Base-by-base conservation (phyloP, 1,139 yeast genomes). In the Kurtzmaniella quercitrusa region DNA sequence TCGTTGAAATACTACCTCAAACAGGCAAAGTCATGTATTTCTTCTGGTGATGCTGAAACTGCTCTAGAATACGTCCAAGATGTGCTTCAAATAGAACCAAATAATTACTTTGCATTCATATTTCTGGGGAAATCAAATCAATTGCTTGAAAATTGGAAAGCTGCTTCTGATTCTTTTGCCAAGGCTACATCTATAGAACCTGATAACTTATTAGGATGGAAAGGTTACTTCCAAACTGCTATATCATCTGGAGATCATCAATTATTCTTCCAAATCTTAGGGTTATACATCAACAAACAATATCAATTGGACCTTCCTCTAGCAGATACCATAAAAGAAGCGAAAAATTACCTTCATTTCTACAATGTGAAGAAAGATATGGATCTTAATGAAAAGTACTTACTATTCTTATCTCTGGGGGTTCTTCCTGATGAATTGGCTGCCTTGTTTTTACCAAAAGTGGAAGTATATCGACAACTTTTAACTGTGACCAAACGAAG, bases 201-300 rank as follows among this genome's bases (percentile, higher is more conserved):
- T 0, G 66, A 68, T 1, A 79, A 82, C 44, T 49, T 81, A 1
- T 60, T 77, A 23, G 95, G 93, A 0, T 90, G 95, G 95, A 89
- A 87, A 58, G 98, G 97, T 0, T 71, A 83, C 48, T 64, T 81
- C 48, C 73, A 65, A 39, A 55, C 77, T 1, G 67, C 67, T 2
- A 68, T 65, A 44, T 55, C 58, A 5, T 56, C 56, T n/a, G 53
- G 63, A 12, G 72, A 80, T 44, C 73, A 65, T 53, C 56, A 59
- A 10, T 56, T 65, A 12, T 77, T 83, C 51, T 82, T 85, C 55
- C 62, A 64, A 1, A 68, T 76, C 6, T 59, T 77, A 29, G 54
- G 65, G 1, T 43, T 49, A 3, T 55, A 56, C 33, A 47, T 70
- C 6, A 48, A 52, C 16, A 50, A 41, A 21, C 60, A 57, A 34